A percentile compares a stretch with the other conserved stretches of the same genome.
Evolutionary conservation across 2,329 filamentous ascomycete species (phyloP).

Genomic region (Blumeriella jaapii): DNA sequence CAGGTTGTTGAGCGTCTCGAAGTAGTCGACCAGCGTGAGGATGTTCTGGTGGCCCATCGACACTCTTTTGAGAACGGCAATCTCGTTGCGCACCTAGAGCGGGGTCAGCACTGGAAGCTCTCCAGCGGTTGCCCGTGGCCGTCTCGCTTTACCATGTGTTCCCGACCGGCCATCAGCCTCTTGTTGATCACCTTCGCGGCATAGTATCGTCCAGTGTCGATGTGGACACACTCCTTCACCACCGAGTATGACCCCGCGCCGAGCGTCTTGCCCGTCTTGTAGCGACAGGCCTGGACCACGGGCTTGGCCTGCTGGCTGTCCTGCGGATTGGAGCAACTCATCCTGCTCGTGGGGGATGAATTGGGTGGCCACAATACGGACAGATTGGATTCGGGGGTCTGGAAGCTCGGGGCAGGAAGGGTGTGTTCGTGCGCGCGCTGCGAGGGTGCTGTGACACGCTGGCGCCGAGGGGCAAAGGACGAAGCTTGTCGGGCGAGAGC

Average conservation of each 20-base stretch:
- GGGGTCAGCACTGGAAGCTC: conserved; percentile 4
- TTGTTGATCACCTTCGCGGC: conserved; percentile 99
- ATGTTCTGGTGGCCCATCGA: conserved; percentile 99
- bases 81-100: conserved; percentile 82
- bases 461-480: too few relatives aligned
- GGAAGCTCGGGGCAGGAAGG: too few relatives aligned
- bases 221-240: conserved; percentile 97
- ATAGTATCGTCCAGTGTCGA: conserved; percentile 95
- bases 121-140: conserved; percentile 6
- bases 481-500: too few relatives aligned
- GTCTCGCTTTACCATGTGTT: conserved; percentile 97
- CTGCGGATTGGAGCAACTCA: conserved; percentile 19
- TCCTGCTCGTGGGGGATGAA: conserved; percentile 5
- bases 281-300: conserved; percentile 78
- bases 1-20: conserved; percentile 99
- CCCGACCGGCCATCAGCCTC: conserved; percentile 87
- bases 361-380: conserved; percentile 2
- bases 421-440: too few relatives aligned
- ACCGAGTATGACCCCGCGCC: conserved; percentile 96
- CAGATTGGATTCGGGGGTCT: neutral
- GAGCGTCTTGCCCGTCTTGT: conserved; percentile 97
- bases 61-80: conserved; percentile 93
- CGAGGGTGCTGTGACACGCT: too few relatives aligned
- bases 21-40: conserved; percentile 94
- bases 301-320: conserved; percentile 20